Evolutionary conservation across 225 moss, liverwort and hornwort genomes (phyloP).

Genomic region (Marchantia paleacea): DNA sequence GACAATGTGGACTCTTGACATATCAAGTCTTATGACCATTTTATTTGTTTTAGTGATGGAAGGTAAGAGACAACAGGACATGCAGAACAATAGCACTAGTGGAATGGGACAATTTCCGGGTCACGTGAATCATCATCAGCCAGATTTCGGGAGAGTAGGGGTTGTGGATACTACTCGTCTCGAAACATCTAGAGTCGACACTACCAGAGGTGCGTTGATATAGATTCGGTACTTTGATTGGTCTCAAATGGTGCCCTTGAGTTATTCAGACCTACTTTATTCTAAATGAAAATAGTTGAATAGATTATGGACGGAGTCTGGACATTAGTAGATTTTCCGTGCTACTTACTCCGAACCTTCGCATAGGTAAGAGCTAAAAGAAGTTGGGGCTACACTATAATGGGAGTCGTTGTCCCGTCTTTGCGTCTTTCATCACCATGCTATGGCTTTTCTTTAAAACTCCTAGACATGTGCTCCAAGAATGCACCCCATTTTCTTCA

Average conservation of each 20-base stretch:
- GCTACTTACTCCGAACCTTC: background rate
- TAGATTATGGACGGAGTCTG: background rate
- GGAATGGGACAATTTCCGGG: conserved; percentile 48
- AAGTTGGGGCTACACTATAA: too few relatives aligned
- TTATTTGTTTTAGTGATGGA: conserved; percentile 52
- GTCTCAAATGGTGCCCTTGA: background rate
- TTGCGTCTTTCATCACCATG: too few relatives aligned
- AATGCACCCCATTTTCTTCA: too few relatives aligned
- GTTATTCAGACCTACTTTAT: background rate
- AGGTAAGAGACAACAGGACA: conserved; percentile 52
- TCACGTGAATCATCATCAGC: conserved; percentile 23
- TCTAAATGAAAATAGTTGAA: background rate
- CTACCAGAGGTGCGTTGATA: conserved; percentile 38
- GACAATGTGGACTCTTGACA: background rate
- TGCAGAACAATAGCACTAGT: conserved; percentile 42
- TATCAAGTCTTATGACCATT: background rate
- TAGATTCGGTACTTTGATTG: background rate
- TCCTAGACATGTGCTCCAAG: too few relatives aligned
- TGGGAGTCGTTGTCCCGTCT: too few relatives aligned
- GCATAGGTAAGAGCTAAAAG: background rate
- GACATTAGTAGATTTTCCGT: background rate
- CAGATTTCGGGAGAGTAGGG: conserved; percentile 41
- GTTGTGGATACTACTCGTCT: conserved; percentile 40
- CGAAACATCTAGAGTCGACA: conserved; percentile 28
- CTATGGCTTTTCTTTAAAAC: too few relatives aligned